These are phyloP conservation scores for Sindora glabra DNA, from an alignment of 306 rosid genomes.

Conservation along the genomic window DNA sequence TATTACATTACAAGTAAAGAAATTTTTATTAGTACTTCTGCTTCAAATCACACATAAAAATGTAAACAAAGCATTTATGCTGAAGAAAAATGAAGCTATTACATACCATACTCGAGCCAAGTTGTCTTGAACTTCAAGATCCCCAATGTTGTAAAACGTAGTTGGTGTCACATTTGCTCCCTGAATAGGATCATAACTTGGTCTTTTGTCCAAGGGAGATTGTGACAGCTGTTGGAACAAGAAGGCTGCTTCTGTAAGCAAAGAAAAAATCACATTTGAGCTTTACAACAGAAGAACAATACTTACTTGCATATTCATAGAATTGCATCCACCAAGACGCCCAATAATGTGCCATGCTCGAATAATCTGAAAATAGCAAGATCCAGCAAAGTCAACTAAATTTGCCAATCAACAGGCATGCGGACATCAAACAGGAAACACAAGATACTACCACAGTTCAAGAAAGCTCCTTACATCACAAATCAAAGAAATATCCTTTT, in stretches of 20 bases:
- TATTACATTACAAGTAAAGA: no score
- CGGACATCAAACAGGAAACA: not conserved
- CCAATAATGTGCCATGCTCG: slow-evolving; percentile 89
- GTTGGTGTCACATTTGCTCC: slow-evolving; percentile 80
- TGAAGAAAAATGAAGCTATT: not conserved
- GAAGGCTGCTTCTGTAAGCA: slow-evolving; percentile 12
- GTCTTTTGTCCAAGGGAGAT: slow-evolving; percentile 60
- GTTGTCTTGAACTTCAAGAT: slow-evolving; percentile 88
- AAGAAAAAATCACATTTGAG: not conserved
- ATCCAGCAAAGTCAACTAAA: slow-evolving; percentile 12
- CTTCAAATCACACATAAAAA: not conserved
- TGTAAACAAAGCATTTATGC: not conserved
- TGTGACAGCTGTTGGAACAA: slow-evolving; percentile 60
- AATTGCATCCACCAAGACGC: slow-evolving; percentile 90
- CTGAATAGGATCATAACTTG: slow-evolving; percentile 64
- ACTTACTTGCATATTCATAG: slow-evolving; percentile 91
- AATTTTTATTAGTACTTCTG: slow-evolving; percentile 9
- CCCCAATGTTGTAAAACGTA: slow-evolving; percentile 84
- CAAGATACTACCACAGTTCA: not conserved
- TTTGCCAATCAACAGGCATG: not conserved
- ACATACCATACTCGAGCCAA: slow-evolving; percentile 84
- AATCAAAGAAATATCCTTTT: slow-evolving; percentile 58
- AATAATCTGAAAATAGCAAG: slow-evolving; percentile 40
- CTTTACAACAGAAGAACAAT: slow-evolving; percentile 1
- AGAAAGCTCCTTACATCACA: slow-evolving; percentile 62